Evolutionary conservation across 2,329 filamentous ascomycete genomes (phyloP), one percentile per base, ranked within the genome.

Genomic region (Aureobasidium sp.): DNA sequence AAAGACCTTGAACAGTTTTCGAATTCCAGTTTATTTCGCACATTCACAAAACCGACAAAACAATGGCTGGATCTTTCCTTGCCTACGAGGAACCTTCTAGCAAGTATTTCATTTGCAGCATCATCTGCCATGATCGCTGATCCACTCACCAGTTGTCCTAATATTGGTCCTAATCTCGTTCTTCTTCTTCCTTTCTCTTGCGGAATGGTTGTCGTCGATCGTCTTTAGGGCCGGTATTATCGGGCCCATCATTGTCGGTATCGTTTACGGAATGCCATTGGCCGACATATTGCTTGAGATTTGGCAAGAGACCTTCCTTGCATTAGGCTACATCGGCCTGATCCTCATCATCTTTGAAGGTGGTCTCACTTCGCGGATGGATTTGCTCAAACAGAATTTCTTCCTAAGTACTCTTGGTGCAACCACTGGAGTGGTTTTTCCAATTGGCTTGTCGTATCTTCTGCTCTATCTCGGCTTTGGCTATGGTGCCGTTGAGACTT

Each of bases 291-390:
- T 76, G n/a, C 58, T 67, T 3, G 32, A 60, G 4, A 57, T 66
- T 19, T 74, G 72, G 73, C 72, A 75, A 56, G 62, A 72, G 40
- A 74, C 72, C 0, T 75, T 76, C 53, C 62, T 76, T 4, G 67
- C 66, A 2, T 57, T 77, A 19, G 74, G 74, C 17, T 77, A 77
- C 58, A 62, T 77, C 16, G 74, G 74, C 1, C 60, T 76, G 39
- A 71, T 77, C 40, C 60, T 77, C 34, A 75, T 77, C 53, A 76
- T 77, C 35, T 76, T 77, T 53, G 72, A 77, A 64, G 75, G 74
- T n/a, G 74, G 74, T 1, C 63, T 77, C 14, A 68, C 70, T 8
- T 66, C 74, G 25, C 71, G 73, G 0, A 60, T 76, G 3, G 74
- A 76, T 57, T 65, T 76, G 1, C 64, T 77, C 8, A 70, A 70